Evolutionary conservation across 1,284 basidiomycete species (phyloP), one percentile per base, ranked within the genome.

Genomic region (Moesziomyces aphidis): DNA sequence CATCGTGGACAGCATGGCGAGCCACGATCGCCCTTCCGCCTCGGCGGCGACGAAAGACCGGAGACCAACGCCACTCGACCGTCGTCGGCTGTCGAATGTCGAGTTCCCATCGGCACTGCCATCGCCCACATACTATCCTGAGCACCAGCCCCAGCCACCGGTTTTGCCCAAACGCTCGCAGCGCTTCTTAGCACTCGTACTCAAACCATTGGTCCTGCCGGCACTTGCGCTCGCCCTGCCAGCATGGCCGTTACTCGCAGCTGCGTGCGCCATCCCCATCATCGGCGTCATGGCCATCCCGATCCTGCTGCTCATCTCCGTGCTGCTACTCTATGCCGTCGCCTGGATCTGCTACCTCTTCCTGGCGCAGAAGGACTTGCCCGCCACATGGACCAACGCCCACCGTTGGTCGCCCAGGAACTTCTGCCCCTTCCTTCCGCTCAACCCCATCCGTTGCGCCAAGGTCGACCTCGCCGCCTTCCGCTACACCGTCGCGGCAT

Each of bases 261-360:
- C 77, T 4, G 61, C 72, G 19, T 82, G 77, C 45, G 69, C 76
- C 21, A 69, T 82, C 13, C 80, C 80, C 28, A 51, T 82, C 36
- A 62, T 82, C 39, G 77, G 77, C 39, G 72, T 82, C 22, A 66
- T 79, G 72, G 78, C 83, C 46, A 77, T 85, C 42, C 73, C 82
- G n/a, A 71, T 85, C 49, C 78, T 85, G 21, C 72, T 80, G 13
- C 53, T 81, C 42, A 65, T 84, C 43, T 74, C 79, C 17, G 55
- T 76, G n/a, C 39, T 77, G 26, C 61, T 84, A 13, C 76, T 85
- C 34, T 85, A 85, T 50, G 55, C 72, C 9, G 62, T 83, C 3
- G 74, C 83, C 9, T 85, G 85, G 84, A 77, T 80, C 46, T 72
- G 77, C 42, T 85, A 85, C 55, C 78, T 85, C 26, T 26, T 79